phyloP scores from a whole-genome alignment of 2,329 filamentous ascomycete species.

The Clarireedia paspali region DNA sequence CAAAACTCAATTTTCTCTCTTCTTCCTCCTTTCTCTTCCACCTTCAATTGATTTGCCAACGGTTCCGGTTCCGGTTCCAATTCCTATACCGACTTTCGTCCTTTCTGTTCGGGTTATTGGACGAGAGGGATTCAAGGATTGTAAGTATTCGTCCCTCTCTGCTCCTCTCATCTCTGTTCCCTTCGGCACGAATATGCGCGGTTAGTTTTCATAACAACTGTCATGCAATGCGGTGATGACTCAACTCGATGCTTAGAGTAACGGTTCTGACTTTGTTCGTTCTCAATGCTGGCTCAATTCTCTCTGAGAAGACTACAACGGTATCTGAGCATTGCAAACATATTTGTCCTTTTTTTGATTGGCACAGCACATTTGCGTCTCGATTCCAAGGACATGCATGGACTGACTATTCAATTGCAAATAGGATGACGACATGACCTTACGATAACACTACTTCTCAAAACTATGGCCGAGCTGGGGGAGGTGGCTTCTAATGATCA shows the following conservation, averaged over 20 bases:
- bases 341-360: conserved; percentile 5
- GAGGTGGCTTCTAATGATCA: conserved; percentile 7
- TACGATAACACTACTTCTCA: conserved; percentile 15
- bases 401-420: conserved; percentile 12
- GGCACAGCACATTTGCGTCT: not conserved
- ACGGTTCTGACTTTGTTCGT: conserved; percentile 40
- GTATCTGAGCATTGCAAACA: conserved; percentile 69
- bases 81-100: not conserved
- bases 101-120: not conserved
- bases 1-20: not conserved
- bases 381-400: not conserved
- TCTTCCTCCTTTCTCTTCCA: not conserved
- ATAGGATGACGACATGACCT: conserved; percentile 21
- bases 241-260: conserved; percentile 48
- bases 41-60: not conserved
- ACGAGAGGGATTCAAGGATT: too few relatives aligned
- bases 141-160: not conserved
- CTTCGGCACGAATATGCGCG: not conserved
- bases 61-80: not conserved
- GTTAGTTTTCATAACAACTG: not conserved
- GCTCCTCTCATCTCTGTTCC: not conserved
- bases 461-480: conserved; percentile 22
- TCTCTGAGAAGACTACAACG: conserved; percentile 77
- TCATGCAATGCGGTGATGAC: conserved; percentile 50
- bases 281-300: conserved; percentile 58